These are phyloP conservation scores for Diaporthe sp. DNA, from an alignment of 2,329 filamentous ascomycete species.

Conservation along the genomic window DNA sequence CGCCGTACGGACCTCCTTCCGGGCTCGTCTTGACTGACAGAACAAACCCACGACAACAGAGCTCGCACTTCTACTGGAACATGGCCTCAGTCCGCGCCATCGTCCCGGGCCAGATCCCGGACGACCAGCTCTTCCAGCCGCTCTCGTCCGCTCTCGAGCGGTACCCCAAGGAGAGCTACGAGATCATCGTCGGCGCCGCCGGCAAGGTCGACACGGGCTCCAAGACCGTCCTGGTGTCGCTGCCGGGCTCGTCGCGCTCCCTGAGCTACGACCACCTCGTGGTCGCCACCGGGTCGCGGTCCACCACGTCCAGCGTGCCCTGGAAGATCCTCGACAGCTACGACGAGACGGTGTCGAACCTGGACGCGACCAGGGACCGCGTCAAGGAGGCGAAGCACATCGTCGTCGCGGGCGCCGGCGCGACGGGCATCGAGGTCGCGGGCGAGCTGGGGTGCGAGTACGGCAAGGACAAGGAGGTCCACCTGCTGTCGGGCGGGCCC, in stretches of 20 bases:
- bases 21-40: neutral
- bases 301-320: slow-evolving; percentile 56
- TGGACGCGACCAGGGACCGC: slow-evolving; percentile 57
- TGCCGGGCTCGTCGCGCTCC: slow-evolving; percentile 47
- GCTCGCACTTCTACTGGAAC: slow-evolving; percentile 72
- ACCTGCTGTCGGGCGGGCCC: slow-evolving; percentile 59
- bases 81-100: slow-evolving; percentile 68
- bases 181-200: slow-evolving; percentile 66
- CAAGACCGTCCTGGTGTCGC: slow-evolving; percentile 60
- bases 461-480: slow-evolving; percentile 60
- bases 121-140: slow-evolving; percentile 64
- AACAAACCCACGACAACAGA: slow-evolving; percentile 52
- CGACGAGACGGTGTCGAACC: slow-evolving; percentile 56
- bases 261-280: slow-evolving; percentile 70
- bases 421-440: slow-evolving; percentile 68
- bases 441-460: slow-evolving; percentile 68
- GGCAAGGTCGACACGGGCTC: slow-evolving; percentile 55
- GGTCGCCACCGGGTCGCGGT: slow-evolving; percentile 67
- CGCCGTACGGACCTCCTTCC: neutral
- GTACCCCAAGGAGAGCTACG: slow-evolving; percentile 63
- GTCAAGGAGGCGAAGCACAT: slow-evolving; percentile 64
- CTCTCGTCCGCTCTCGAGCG: slow-evolving; percentile 63
- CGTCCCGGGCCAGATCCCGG: slow-evolving; percentile 62
- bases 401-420: slow-evolving; percentile 68
- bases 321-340: slow-evolving; percentile 67